phyloP scores from a whole-genome alignment of 306 rosid genomes.

The Dicorynia guianensis region DNA sequence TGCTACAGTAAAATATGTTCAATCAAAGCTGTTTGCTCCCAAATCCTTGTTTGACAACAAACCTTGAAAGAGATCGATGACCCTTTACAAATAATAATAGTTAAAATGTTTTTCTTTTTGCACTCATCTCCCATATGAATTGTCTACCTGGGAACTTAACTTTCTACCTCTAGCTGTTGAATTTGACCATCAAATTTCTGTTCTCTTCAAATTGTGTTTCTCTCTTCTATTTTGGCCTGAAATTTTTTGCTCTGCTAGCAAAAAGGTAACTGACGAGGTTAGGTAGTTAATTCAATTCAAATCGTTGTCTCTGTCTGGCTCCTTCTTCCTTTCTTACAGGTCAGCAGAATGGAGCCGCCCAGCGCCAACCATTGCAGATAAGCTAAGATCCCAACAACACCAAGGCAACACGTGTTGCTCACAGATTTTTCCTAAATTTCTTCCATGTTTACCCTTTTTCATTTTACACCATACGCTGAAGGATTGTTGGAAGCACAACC shows the following conservation, averaged over 20 bases:
- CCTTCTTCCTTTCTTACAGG: not conserved
- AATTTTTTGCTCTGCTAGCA: no score
- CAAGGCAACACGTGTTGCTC: constrained; percentile 57
- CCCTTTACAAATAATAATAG: not conserved
- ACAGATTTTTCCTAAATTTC: constrained; percentile 39
- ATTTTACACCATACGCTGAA: constrained; percentile 28
- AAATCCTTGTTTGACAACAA: not conserved
- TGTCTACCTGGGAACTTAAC: no score
- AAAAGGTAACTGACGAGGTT: no score
- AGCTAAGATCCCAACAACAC: constrained; percentile 56
- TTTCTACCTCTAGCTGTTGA: not conserved
- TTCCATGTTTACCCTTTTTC: not conserved
- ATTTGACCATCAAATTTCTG: not conserved
- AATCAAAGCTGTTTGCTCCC: not conserved
- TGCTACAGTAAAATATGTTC: not conserved
- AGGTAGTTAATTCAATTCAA: no score
- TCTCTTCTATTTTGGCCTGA: not conserved
- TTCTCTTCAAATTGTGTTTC: no score
- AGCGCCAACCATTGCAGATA: constrained; percentile 91
- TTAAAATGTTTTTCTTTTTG: no score
- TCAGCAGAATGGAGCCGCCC: constrained; percentile 33
- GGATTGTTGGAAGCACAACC: constrained; percentile 24
- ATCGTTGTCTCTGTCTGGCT: not conserved
- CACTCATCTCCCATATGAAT: no score
- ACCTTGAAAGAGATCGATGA: not conserved